Base-by-base conservation (phyloP, 2,329 filamentous ascomycete species). In the Ampelomyces quisqualis region DNA sequence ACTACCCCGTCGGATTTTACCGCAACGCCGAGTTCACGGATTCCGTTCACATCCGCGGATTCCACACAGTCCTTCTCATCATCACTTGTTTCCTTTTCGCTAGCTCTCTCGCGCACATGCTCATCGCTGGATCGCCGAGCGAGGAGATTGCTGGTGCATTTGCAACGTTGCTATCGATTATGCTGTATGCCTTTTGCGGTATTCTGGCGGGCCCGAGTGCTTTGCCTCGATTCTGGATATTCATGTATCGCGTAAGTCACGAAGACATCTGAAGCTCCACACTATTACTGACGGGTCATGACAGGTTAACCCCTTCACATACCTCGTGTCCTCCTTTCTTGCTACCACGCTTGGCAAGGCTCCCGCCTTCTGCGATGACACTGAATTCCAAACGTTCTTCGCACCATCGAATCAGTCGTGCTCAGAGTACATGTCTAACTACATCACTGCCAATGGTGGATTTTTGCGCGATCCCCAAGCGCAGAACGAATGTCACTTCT, bases 191-290 rank as follows among this genome's bases (percentile, higher is more conserved):
- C 3, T 63, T 62, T 38, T 57, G 71, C 43, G 75, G 83, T 55
- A 84, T 88, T 4, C 70, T 88, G 30, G 79, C 83, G 41, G 66
- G 75, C 0, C 78, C 81, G 0, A 45, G 63, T 2, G 73, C 74
- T 0, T 71, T 89, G 1, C 85, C 85, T 0, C 73, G 79, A 0
- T 89, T 89, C 71, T 90, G 86, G 86, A 82, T 81, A 51, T 89
- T 87, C 70, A 88, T 89, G 85, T 86, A 88, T 64, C 75, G 80
- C 14, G 36, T 38, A 17, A n/a, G n/a, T n/a, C n/a, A 9, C n/a
- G n/a, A n/a, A n/a, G n/a, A n/a, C n/a, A n/a, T n/a, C n/a, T n/a
- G n/a, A n/a, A n/a, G n/a, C n/a, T n/a, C n/a, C n/a, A n/a, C n/a
- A n/a, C n/a, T n/a, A n/a, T n/a, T n/a, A n/a, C n/a, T n/a, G n/a